A percentile compares a stretch with the other conserved stretches of the same genome.
These are phyloP conservation scores for Wickerhamomyces alni DNA, from an alignment of 805 yeast species.

Conservation along the genomic window DNA sequence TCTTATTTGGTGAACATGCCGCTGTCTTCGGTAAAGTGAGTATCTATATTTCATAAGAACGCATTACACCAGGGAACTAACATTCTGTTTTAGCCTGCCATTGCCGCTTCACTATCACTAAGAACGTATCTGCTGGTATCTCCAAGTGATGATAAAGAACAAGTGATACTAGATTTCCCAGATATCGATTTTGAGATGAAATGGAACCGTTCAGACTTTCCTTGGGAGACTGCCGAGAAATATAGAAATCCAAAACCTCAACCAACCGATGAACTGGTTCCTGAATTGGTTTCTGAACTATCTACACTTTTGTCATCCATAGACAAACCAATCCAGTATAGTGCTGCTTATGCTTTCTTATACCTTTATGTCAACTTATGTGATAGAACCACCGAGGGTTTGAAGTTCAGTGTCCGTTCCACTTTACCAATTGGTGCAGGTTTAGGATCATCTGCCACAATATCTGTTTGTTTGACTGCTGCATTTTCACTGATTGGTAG, in stretches of 20 bases:
- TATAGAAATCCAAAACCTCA: constrained; percentile 17
- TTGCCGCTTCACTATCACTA: constrained; percentile 88
- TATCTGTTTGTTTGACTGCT: constrained; percentile 76
- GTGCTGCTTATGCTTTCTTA: constrained; percentile 78
- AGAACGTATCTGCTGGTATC: constrained; percentile 75
- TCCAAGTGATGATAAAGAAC: constrained; percentile 33
- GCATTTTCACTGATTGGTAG: constrained; percentile 63
- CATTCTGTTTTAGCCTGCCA: constrained; percentile 58
- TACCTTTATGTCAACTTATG: constrained; percentile 67
- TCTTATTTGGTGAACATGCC: constrained; percentile 94
- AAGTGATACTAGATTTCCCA: constrained; percentile 69
- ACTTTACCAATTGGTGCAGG: constrained; percentile 96
- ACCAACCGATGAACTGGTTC: constrained; percentile 50
- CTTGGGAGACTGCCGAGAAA: constrained; percentile 41
- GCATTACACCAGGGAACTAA: too few species aligned
- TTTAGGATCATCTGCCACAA: constrained; percentile 88
- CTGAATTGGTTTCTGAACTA: constrained; percentile 48
- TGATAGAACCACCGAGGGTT: constrained; percentile 37
- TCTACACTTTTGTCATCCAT: constrained; percentile 38
- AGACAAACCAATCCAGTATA: constrained; percentile 54
- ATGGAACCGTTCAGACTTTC: constrained; percentile 60
- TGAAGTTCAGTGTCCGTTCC: constrained; percentile 64
- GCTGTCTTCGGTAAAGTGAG: constrained; percentile 77
- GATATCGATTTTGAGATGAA: constrained; percentile 62
- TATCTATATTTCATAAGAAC: not conserved